Base-by-base conservation (phyloP, 1,139 yeast genomes). In the Saccharomycopsis hybrid region DNA sequence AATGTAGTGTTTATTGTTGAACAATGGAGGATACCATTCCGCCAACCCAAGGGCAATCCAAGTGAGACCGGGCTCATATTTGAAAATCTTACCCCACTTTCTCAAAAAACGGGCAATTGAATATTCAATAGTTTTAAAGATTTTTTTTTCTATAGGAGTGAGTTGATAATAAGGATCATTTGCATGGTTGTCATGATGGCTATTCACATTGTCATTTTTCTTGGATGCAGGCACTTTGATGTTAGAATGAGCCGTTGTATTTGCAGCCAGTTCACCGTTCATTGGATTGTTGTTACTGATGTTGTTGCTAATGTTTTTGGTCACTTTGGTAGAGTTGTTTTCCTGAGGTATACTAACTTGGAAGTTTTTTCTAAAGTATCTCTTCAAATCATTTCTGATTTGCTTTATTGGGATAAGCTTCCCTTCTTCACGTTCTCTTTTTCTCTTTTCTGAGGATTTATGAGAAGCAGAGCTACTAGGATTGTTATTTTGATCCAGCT, bases 41-140 rank as follows among this genome's bases (percentile, higher is more conserved):
- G 96, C 94, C 48, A 90, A 69, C 7, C 89, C 89, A 43, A 87
- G 68, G 0, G 96, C 97, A 27, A 86, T 78, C 95, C 96, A 89
- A 1, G 92, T 74, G 60, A 88, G 72, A 0, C 94, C 89, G 47
- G 83, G 76, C 64, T 87, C 95, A 63, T 89, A 90, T 55, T 82
- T 82, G 52, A 86, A 76, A 54, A 82, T 73, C 41, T 74, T 72
- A 7, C 95, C 89, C 95, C 96, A 89, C 67, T 86, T 86, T 27
- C 67, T 66, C 46, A 85, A 67, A 61, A 89, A 90, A 54, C 74
- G 75, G 47, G 73, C 63, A 18, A 89, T 75, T 1, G 96, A 74
- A 38, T 70, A 69, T 59, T 83, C 83, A 54, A 88, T 68, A 1
- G 73, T 68, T 27, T 74, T 75, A 53, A 82, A 74, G n/a, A 82